Evolutionary conservation across 1,284 basidiomycete genomes (phyloP), one percentile per base, ranked within the genome.

Genomic region (Rhodotorula sp.): DNA sequence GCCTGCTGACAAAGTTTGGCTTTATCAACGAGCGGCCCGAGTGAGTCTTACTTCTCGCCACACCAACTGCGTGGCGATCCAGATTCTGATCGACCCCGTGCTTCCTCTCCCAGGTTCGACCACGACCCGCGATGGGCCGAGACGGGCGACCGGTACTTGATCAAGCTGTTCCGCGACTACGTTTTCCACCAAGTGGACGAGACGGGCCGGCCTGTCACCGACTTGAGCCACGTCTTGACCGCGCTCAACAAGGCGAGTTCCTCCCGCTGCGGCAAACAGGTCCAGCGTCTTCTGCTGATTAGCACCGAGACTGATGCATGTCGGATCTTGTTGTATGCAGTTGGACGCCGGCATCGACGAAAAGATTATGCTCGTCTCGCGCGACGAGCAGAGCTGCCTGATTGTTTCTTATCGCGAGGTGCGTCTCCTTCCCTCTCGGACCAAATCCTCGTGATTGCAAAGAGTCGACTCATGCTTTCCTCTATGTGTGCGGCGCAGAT

Each of bases 1-100:
- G 97, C 59, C 83, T 99, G 67, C 84, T 99, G 74, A 90, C 89
- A 83, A 99, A 99, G 83, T 90, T 99, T 78, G 92, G 93, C 1
- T 98, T 98, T 82, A 97, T 99, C 84, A 97, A 98, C 81, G 97
- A 99, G 81, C 87, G 97, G 23, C 96, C 96, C 16, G 96, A 98
- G 91, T 96, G 79, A 74, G 90, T 86, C 1, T 64, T 59, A 31
- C n/a, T 46, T 26, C 23, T 59, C 62, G 8, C 16, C n/a, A n/a
- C n/a, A n/a, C n/a, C n/a, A n/a, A n/a, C n/a, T n/a, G n/a, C n/a
- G n/a, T n/a, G n/a, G n/a, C 5, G 5, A 43, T 43, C 39, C 12
- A 43, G 39, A 34, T 43, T 16, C 26, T 39, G 49, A 26, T 31
- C 34, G 14, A n/a, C 29, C 1, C 20, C n/a, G 5, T n/a, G 15